Percentiles rank a stretch among this genome's conserved stretches.
Conservation (phyloP, 345 rosid species). For the Erucastrum elatum region DNA sequence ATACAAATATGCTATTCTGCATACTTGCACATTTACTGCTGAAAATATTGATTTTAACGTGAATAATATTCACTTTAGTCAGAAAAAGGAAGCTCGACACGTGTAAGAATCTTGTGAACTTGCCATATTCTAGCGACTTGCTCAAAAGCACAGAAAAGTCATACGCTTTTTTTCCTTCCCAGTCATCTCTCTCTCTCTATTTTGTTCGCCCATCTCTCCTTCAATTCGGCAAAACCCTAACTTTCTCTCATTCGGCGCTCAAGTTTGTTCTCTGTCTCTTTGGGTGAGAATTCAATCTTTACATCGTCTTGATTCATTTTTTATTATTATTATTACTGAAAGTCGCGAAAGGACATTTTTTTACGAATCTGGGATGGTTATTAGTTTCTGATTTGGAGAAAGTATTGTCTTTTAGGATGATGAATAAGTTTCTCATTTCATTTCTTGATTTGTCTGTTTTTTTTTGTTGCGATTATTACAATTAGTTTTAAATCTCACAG, state of each 20-base stretch:
- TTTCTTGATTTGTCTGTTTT: neutral
- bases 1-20: too few relatives aligned
- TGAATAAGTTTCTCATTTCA: neutral
- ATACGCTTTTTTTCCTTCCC: constrained; percentile 12
- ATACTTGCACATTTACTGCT: too few relatives aligned
- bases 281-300: neutral
- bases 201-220: neutral
- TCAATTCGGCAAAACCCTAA: constrained; percentile 37
- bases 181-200: neutral
- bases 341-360: too few relatives aligned
- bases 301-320: neutral
- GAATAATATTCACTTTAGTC: neutral
- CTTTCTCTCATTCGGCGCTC: constrained; percentile 36
- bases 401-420: neutral
- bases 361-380: too few relatives aligned
- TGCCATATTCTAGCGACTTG: constrained; percentile 36
- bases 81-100: constrained; percentile 20
- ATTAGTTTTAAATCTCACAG: constrained; percentile 27
- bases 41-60: too few relatives aligned
- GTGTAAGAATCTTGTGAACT: constrained; percentile 26
- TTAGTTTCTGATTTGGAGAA: neutral
- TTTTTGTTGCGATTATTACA: neutral
- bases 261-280: constrained; percentile 13
- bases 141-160: constrained; percentile 38
- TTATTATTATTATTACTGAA: too few relatives aligned